Percentiles rank a stretch among this genome's conserved stretches.
Evolutionary conservation across 2,329 filamentous ascomycete genomes (phyloP).

Genomic region (Raffaelea deltoideospora): DNA sequence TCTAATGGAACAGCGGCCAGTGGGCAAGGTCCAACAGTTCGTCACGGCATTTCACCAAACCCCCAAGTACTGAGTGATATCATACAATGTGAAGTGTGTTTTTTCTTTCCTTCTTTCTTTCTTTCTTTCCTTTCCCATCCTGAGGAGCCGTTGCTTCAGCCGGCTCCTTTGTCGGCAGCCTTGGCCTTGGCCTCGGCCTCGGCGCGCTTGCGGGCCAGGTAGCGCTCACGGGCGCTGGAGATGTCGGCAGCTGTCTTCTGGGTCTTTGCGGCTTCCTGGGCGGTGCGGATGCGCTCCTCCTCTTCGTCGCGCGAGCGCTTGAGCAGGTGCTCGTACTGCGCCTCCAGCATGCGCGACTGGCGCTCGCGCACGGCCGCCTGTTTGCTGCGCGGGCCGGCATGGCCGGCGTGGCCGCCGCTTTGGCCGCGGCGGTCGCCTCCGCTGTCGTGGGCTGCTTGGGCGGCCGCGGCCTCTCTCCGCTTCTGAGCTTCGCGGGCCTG

Average conservation of each 20-base stretch:
- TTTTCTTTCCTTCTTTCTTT: no score
- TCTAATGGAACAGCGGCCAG: no score
- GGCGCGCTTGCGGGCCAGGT: constrained; percentile 61
- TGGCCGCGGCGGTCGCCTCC: constrained; percentile 13
- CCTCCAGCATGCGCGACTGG: constrained; percentile 65
- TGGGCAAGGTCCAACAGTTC: no score
- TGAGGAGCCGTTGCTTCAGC: no score
- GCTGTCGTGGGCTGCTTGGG: not conserved
- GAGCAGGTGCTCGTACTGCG: constrained; percentile 57
- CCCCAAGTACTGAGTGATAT: no score
- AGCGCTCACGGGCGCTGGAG: constrained; percentile 63
- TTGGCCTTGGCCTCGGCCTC: constrained; percentile 53
- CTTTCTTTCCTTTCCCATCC: no score
- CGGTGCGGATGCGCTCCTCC: constrained; percentile 43
- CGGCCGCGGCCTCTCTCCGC: not conserved
- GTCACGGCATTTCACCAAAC: no score
- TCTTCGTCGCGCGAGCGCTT: constrained; percentile 57
- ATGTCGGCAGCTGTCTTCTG: constrained; percentile 66
- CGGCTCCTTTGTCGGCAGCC: no score
- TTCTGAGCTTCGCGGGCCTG: constrained; percentile 9
- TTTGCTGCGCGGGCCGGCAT: constrained; percentile 28
- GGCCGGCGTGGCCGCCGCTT: constrained; percentile 27
- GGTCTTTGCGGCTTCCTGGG: constrained; percentile 56
- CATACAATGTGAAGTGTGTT: no score
- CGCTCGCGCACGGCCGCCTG: constrained; percentile 53